Evolutionary conservation across 208 protist genomes (phyloP).

Genomic region (Acanthamoeba pearcei): DNA sequence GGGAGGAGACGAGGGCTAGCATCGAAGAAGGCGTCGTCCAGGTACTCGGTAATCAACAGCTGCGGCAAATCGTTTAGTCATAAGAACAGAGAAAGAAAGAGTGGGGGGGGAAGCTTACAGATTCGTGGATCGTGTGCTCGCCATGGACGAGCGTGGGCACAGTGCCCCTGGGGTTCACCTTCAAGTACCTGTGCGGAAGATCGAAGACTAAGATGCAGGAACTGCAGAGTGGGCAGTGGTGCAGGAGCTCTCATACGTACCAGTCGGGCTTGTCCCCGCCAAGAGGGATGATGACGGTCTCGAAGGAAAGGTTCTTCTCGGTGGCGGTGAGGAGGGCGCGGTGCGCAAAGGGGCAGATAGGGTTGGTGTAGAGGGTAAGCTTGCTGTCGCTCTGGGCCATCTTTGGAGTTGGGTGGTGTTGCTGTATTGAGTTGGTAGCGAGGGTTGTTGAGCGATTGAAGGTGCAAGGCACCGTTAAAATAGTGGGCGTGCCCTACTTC

Average conservation of each 20-base stretch:
- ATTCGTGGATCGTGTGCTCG: conserved; percentile 58
- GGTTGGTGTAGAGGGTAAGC: conserved; percentile 69
- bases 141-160: conserved; percentile 46
- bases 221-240: not conserved
- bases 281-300: conserved; percentile 20
- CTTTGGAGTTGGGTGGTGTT: not conserved
- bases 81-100: not conserved
- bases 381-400: conserved; percentile 15
- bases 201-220: not conserved
- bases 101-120: not conserved
- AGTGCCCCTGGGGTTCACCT: conserved; percentile 61
- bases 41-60: conserved; percentile 59
- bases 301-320: conserved; percentile 54
- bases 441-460: not conserved
- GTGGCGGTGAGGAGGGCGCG: conserved; percentile 30
- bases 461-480: no score
- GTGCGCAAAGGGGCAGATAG: conserved; percentile 69
- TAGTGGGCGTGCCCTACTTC: no score
- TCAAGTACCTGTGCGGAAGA: not conserved
- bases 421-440: not conserved
- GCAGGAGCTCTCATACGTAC: not conserved
- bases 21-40: conserved; percentile 52
- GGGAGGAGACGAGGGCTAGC: not conserved
- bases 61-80: not conserved
- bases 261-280: conserved; percentile 61